Percentiles rank a stretch among this genome's conserved stretches.
These are phyloP conservation scores for Nematodospora anomalae DNA, from an alignment of 1,139 yeast genomes.

Conservation along the genomic window DNA sequence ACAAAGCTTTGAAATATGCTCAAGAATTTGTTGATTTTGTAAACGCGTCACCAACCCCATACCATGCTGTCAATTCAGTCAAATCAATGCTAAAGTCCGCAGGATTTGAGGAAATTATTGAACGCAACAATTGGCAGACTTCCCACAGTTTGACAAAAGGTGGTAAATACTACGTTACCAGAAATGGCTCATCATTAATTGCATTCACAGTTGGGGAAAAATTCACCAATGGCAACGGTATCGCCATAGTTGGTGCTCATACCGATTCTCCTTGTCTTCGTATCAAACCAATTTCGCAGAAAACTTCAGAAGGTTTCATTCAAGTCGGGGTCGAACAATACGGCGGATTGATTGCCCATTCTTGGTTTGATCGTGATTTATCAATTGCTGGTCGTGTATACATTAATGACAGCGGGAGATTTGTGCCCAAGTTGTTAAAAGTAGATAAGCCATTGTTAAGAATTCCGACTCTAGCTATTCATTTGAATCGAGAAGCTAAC, in stretches of 20 bases:
- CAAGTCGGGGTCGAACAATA: slow-evolving; percentile 94
- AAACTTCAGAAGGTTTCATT: slow-evolving; percentile 69
- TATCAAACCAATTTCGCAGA: slow-evolving; percentile 85
- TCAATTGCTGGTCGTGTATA: slow-evolving; percentile 91
- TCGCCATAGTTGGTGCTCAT: slow-evolving; percentile 90
- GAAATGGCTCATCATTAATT: slow-evolving; percentile 84
- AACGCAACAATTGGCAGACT: slow-evolving; percentile 65
- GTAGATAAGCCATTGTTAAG: slow-evolving; percentile 82
- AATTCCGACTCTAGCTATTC: slow-evolving; percentile 94
- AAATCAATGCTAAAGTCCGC: slow-evolving; percentile 51
- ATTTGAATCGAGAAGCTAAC: slow-evolving; percentile 75
- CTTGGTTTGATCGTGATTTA: slow-evolving; percentile 92
- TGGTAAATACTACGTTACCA: slow-evolving; percentile 74
- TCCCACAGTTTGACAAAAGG: slow-evolving; percentile 42
- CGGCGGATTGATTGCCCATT: slow-evolving; percentile 93
- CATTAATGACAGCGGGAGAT: slow-evolving; percentile 50
- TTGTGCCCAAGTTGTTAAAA: slow-evolving; percentile 69
- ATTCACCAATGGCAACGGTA: slow-evolving; percentile 79
- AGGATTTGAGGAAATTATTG: slow-evolving; percentile 76
- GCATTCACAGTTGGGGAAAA: slow-evolving; percentile 81
- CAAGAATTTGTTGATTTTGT: slow-evolving; percentile 72
- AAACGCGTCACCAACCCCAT: slow-evolving; percentile 89
- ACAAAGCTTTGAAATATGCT: slow-evolving; percentile 38
- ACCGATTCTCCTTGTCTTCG: slow-evolving; percentile 94
- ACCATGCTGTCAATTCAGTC: slow-evolving; percentile 80